Conservation (phyloP, 225 moss, liverwort and hornwort species). For the Antitrichia curtipendula region DNA sequence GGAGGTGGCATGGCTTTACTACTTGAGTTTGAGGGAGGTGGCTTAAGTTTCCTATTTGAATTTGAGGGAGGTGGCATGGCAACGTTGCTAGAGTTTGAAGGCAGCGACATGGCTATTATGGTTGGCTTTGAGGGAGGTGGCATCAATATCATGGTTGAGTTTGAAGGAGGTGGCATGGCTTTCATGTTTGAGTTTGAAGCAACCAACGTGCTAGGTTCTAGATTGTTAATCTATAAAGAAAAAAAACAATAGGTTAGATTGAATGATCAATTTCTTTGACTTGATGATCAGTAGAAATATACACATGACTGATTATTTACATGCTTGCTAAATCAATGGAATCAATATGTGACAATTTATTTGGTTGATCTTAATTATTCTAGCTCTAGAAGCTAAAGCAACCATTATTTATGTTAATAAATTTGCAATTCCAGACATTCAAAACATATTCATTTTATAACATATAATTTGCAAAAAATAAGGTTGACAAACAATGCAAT, state of each 20-base stretch:
- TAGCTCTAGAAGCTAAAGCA: not conserved
- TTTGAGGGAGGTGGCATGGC: too few species aligned
- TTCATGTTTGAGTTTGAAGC: not conserved
- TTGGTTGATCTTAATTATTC: not conserved
- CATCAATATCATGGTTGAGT: too few species aligned
- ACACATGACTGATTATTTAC: not conserved
- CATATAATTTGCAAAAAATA: not conserved
- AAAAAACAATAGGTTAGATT: not conserved
- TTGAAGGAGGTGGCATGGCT: too few species aligned
- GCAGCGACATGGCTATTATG: too few species aligned
- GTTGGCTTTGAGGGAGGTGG: too few species aligned
- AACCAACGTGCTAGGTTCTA: not conserved
- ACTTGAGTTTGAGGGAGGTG: too few species aligned
- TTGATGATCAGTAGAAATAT: not conserved
- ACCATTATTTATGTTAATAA: not conserved
- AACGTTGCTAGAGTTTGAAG: too few species aligned
- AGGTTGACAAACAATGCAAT: not conserved
- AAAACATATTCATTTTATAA: not conserved
- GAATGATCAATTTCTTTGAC: not conserved
- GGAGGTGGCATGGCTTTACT: not conserved
- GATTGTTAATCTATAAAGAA: not conserved
- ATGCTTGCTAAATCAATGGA: not conserved
- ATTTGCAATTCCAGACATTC: not conserved
- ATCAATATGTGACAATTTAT: not conserved
- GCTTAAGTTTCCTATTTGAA: too few species aligned